Base-by-base conservation (phyloP, 805 yeast species). In the Myxozyma lipomycoides region DNA sequence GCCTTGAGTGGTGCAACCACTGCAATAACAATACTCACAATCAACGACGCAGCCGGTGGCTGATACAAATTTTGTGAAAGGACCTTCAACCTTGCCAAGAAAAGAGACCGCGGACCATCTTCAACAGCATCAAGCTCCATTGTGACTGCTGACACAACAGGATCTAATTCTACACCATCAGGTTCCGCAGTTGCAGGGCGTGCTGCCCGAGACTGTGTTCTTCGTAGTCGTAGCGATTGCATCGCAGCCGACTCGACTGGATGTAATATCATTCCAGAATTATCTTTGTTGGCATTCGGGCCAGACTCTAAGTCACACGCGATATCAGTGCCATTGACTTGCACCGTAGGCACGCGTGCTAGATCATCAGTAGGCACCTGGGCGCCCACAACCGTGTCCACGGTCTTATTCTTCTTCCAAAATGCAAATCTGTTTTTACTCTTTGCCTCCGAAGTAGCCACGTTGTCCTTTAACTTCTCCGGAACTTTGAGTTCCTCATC, bases 1-100 rank as follows among this genome's bases (percentile, higher is more conserved):
- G 88, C 83, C 54, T 83, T 80, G 1, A 85, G 70, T 77, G 96
- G 91, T 1, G 96, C 96, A n/a, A 91, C 75, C 85, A 91, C 82
- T 3, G 91, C 78, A 22, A 87, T 72, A 0, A 76, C 70, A 23
- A 90, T 69, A 1, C 91, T 75, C 0, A 82, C 44, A 4, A 90
- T 70, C n/a, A 88, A 74, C 0, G 89, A 73, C 3, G 85, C 55
- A 0, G 95, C 84, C 12, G 82, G 85, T 0, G 95, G 95, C 28
- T 89, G 74, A 26, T 71, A 59, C 49, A 83, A 78, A 64, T 83
- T 84, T 46, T 77, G 70, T 5, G 69, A 26, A 19, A 73, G 42
- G 9, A 54, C 7, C 23, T 49, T 40, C 6, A 46, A 22, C 34
- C 52, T 45, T 23, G 58, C 36, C 2, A 54, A 19, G 38, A 51